These are phyloP conservation scores for Aspergillus taichungensis DNA, from an alignment of 495 filamentous ascomycete genomes.

Conservation along the genomic window DNA sequence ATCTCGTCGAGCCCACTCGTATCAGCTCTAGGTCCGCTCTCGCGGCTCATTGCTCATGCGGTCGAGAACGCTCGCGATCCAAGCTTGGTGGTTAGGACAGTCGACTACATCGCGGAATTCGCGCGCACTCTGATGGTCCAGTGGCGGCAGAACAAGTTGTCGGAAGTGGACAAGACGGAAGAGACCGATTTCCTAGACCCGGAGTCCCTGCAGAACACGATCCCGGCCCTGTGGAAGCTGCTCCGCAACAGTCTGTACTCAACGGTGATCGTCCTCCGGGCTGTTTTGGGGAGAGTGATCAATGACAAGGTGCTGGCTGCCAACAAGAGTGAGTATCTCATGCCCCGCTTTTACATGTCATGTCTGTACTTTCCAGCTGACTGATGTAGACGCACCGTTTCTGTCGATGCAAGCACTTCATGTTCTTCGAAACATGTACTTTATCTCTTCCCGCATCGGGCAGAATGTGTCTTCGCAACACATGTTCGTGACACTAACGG, in stretches of 20 bases:
- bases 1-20: slow-evolving; percentile 62
- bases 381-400: slow-evolving; percentile 47
- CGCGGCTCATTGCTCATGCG: slow-evolving; percentile 64
- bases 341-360: not conserved
- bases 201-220: slow-evolving; percentile 59
- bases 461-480: slow-evolving; percentile 69
- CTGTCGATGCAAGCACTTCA: slow-evolving; percentile 71
- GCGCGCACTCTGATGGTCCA: slow-evolving; percentile 61
- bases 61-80: slow-evolving; percentile 57
- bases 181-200: slow-evolving; percentile 59
- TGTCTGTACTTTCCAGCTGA: not conserved
- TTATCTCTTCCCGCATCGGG: slow-evolving; percentile 73
- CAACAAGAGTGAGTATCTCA: slow-evolving; percentile 40
- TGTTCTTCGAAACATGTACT: slow-evolving; percentile 75
- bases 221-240: slow-evolving; percentile 72
- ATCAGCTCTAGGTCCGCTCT: slow-evolving; percentile 67
- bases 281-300: slow-evolving; percentile 60
- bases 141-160: slow-evolving; percentile 81
- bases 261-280: slow-evolving; percentile 64
- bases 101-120: slow-evolving; percentile 68
- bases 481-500: slow-evolving; percentile 74
- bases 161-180: slow-evolving; percentile 70
- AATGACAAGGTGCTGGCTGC: slow-evolving; percentile 45
- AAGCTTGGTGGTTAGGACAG: slow-evolving; percentile 49
- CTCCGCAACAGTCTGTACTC: slow-evolving; percentile 75